A percentile compares a stretch with the other conserved stretches of the same genome.
Conservation (phyloP, 208 protist genomes). For the Leishmania tarentolae region DNA sequence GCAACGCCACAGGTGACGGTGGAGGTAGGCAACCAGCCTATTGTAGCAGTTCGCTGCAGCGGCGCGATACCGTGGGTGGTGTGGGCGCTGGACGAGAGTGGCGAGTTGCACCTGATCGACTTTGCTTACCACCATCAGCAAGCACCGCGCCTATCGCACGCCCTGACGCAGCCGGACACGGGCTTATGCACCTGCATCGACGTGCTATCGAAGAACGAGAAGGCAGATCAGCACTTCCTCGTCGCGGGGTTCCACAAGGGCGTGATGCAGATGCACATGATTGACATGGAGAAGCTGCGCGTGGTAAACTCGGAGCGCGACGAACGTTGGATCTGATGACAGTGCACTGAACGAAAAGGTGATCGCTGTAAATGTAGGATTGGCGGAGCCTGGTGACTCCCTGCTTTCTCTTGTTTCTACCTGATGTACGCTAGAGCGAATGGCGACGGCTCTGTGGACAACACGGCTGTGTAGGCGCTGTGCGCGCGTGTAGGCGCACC, state of each 20-base stretch:
- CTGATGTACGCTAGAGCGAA: neutral
- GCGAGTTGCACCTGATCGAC: slow-evolving; percentile 73
- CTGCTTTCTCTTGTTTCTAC: slow-evolving; percentile 7
- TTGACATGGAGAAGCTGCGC: slow-evolving; percentile 49
- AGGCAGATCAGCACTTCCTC: slow-evolving; percentile 51
- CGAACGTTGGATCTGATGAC: slow-evolving; percentile 63
- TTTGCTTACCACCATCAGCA: slow-evolving; percentile 54
- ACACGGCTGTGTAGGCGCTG: neutral
- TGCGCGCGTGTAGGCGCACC: neutral
- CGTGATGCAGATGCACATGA: slow-evolving; percentile 68
- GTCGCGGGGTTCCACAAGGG: slow-evolving; percentile 80
- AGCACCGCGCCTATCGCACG: slow-evolving; percentile 53
- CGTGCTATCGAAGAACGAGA: slow-evolving; percentile 45
- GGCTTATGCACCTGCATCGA: slow-evolving; percentile 71
- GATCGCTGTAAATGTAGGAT: neutral
- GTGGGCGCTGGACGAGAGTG: slow-evolving; percentile 71
- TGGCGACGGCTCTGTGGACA: neutral
- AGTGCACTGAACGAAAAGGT: neutral
- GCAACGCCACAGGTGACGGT: slow-evolving; percentile 69
- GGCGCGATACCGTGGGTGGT: slow-evolving; percentile 58
- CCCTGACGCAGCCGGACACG: slow-evolving; percentile 55
- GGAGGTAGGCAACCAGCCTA: slow-evolving; percentile 38
- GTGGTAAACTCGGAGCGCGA: slow-evolving; percentile 50
- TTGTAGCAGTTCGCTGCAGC: slow-evolving; percentile 59
- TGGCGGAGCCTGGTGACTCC: neutral